phyloP scores from a whole-genome alignment of 129 eudicot species.

The Lactuca saligna region DNA sequence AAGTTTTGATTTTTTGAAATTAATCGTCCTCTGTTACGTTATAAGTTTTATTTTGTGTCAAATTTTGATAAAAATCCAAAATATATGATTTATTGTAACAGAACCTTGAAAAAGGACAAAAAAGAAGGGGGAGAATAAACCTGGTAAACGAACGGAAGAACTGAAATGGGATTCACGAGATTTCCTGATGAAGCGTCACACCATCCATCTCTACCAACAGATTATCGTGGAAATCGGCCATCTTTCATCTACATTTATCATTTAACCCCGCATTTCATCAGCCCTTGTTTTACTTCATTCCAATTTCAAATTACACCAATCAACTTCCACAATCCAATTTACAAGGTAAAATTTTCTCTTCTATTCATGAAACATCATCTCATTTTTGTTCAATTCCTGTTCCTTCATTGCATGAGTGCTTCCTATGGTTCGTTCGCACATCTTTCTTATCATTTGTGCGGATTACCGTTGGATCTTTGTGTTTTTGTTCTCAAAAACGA shows the following conservation, averaged over 20 bases:
- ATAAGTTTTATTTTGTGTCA: too few species aligned
- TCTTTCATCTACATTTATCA: constrained; percentile 31
- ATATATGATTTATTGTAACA: neutral
- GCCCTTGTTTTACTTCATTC: constrained; percentile 27
- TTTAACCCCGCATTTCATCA: constrained; percentile 28
- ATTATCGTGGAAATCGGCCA: constrained; percentile 35
- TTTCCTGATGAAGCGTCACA: constrained; percentile 21
- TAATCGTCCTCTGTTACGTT: too few species aligned
- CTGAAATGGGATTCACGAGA: constrained; percentile 24
- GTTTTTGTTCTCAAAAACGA: neutral
- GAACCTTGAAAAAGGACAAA: constrained; percentile 20
- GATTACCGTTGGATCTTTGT: neutral
- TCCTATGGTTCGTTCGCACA: neutral
- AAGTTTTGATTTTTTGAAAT: too few species aligned
- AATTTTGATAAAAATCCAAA: neutral
- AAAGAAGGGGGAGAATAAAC: neutral
- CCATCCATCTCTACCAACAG: constrained; percentile 24
- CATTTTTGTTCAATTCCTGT: neutral
- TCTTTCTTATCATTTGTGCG: neutral
- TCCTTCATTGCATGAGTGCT: neutral
- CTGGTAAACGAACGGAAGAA: neutral
- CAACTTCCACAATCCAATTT: constrained; percentile 12
- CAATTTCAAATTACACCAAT: neutral
- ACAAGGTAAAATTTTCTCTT: constrained; percentile 9
- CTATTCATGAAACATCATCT: neutral